Evolutionary conservation across 2,329 filamentous ascomycete species (phyloP).

Genomic region (Colletotrichum camelliae): DNA sequence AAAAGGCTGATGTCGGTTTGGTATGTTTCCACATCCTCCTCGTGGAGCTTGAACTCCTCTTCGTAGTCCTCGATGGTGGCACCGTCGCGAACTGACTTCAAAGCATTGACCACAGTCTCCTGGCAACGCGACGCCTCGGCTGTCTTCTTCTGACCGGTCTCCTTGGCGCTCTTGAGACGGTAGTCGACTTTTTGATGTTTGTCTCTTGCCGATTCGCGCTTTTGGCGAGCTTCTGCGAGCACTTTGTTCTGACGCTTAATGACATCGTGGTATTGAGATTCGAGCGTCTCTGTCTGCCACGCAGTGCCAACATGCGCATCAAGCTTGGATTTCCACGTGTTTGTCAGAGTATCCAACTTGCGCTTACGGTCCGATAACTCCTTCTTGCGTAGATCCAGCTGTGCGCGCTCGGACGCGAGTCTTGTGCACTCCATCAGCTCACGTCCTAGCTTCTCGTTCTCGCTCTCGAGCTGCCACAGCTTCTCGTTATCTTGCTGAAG

Average conservation of each 20-base stretch:
- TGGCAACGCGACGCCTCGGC: conserved; percentile 68
- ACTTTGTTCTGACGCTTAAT: conserved; percentile 62
- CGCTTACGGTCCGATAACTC: conserved; percentile 76
- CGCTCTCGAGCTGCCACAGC: conserved; percentile 73
- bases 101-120: conserved; percentile 55
- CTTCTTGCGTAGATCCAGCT: conserved; percentile 82
- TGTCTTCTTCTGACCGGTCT: conserved; percentile 68
- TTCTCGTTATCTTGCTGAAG: conserved; percentile 70
- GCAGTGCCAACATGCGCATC: conserved; percentile 64
- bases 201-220: conserved; percentile 72
- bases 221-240: conserved; percentile 69
- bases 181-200: conserved; percentile 81
- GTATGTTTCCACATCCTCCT: conserved; percentile 63
- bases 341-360: conserved; percentile 78
- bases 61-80: conserved; percentile 59
- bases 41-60: conserved; percentile 54
- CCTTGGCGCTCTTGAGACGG: conserved; percentile 68
- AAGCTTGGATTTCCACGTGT: conserved; percentile 76
- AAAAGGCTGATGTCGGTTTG: conserved; percentile 73
- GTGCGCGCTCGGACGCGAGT: conserved; percentile 81
- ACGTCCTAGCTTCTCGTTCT: conserved; percentile 73
- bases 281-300: conserved; percentile 76
- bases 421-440: conserved; percentile 86
- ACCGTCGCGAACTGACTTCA: conserved; percentile 49
- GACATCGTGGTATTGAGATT: conserved; percentile 70